Evolutionary conservation across 495 filamentous ascomycete genomes (phyloP).

Genomic region (Trichoderma virens): DNA sequence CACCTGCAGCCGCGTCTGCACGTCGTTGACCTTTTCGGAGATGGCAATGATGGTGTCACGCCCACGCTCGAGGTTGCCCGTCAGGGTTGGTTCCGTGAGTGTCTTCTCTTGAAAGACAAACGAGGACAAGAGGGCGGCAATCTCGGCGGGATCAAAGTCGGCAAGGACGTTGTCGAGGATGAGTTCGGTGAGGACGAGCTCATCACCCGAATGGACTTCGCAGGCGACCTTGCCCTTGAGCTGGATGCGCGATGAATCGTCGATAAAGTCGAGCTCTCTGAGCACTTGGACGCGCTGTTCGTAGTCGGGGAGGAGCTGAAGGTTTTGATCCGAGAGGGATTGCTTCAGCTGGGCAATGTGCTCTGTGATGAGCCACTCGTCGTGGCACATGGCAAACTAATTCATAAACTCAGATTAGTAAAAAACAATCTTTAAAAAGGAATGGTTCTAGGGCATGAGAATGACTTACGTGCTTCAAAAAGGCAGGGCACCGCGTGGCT

Average conservation of each 20-base stretch:
- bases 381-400: slow-evolving; percentile 79
- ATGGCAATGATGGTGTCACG: slow-evolving; percentile 80
- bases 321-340: slow-evolving; percentile 90
- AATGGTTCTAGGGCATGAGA: neutral
- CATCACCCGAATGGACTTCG: slow-evolving; percentile 95
- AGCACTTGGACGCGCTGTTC: slow-evolving; percentile 89
- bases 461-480: slow-evolving; percentile 72
- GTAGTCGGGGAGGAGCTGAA: slow-evolving; percentile 95
- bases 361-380: slow-evolving; percentile 89
- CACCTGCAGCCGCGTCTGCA: slow-evolving; percentile 83
- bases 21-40: slow-evolving; percentile 80
- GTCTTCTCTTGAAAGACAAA: slow-evolving; percentile 99
- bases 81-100: slow-evolving; percentile 73
- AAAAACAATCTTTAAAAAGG: neutral
- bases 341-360: slow-evolving; percentile 78
- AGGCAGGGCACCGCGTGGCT: slow-evolving; percentile 61
- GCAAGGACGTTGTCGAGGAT: slow-evolving; percentile 94
- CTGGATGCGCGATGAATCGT: slow-evolving; percentile 73
- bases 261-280: slow-evolving; percentile 84
- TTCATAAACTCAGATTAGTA: neutral
- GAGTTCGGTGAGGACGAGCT: slow-evolving; percentile 93
- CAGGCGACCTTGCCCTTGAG: slow-evolving; percentile 98
- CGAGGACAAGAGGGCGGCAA: slow-evolving; percentile 84
- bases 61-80: slow-evolving; percentile 72
- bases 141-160: slow-evolving; percentile 92